Conservation (phyloP, 306 rosid species). For the Rubus idaeus region DNA sequence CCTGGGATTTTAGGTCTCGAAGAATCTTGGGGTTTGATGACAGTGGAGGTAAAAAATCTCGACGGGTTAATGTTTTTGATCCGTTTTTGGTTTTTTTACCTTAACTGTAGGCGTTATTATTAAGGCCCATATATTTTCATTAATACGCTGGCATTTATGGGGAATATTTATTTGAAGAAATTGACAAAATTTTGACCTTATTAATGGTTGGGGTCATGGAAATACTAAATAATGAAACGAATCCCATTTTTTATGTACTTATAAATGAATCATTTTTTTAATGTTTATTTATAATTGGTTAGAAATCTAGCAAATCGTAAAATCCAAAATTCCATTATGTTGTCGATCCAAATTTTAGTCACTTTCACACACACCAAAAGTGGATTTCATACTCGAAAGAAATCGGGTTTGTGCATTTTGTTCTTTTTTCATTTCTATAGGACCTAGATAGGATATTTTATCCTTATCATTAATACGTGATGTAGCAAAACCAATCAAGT, state of each 20-base stretch:
- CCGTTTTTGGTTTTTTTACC: neutral
- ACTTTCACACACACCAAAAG: no score
- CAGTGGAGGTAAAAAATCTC: neutral
- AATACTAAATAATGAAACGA: neutral
- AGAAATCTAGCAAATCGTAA: no score
- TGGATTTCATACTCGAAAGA: no score
- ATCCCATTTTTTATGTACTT: neutral
- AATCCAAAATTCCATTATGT: no score
- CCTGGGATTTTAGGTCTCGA: constrained; percentile 2
- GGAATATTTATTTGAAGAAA: neutral
- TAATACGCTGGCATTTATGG: neutral
- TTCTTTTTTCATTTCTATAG: no score
- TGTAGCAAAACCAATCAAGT: no score
- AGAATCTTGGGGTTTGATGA: neutral
- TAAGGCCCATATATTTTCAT: neutral
- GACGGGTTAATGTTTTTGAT: neutral
- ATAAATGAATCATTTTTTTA: neutral
- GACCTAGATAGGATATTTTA: no score
- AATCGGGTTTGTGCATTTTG: no score
- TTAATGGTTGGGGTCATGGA: neutral
- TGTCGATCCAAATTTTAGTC: no score
- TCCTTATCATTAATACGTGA: no score
- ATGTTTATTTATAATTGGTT: no score
- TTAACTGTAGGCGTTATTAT: neutral
- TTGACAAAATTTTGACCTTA: neutral